These are phyloP conservation scores for Penicillium expansum DNA, from an alignment of 2,329 filamentous ascomycete genomes.

Conservation along the genomic window DNA sequence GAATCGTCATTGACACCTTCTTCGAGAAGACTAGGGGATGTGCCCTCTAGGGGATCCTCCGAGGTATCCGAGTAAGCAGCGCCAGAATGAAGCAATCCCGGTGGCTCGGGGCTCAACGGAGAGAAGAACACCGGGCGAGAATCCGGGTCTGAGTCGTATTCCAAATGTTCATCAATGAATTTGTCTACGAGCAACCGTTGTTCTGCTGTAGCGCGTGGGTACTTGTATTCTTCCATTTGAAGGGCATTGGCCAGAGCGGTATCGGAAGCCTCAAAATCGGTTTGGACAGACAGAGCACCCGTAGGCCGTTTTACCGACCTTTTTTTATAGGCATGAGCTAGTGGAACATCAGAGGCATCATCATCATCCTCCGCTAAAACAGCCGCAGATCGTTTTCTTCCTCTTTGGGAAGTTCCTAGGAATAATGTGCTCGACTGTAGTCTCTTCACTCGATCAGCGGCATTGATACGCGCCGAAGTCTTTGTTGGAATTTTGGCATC, in stretches of 20 bases:
- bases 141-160: slow-evolving; percentile 8
- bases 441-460: slow-evolving; percentile 47
- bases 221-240: slow-evolving; percentile 55
- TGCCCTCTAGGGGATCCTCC: slow-evolving; percentile 17
- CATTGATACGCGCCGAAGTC: slow-evolving; percentile 38
- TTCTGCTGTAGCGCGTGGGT: slow-evolving; percentile 36
- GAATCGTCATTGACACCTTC: not conserved
- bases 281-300: slow-evolving; percentile 39
- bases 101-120: not conserved
- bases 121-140: not conserved
- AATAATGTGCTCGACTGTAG: slow-evolving; percentile 50
- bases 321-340: slow-evolving; percentile 57
- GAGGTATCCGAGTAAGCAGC: slow-evolving; percentile 13
- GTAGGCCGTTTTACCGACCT: slow-evolving; percentile 46
- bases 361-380: slow-evolving; percentile 37
- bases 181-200: slow-evolving; percentile 26
- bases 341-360: slow-evolving; percentile 47
- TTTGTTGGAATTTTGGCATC: slow-evolving; percentile 30
- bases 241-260: slow-evolving; percentile 56
- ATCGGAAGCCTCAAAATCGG: slow-evolving; percentile 39
- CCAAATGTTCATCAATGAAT: slow-evolving; percentile 12
- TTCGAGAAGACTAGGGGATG: not conserved
- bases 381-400: slow-evolving; percentile 45
- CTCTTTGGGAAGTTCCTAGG: slow-evolving; percentile 35
- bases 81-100: not conserved